These are phyloP conservation scores for Candida awuae DNA, from an alignment of 805 yeast genomes.

Conservation along the genomic window DNA sequence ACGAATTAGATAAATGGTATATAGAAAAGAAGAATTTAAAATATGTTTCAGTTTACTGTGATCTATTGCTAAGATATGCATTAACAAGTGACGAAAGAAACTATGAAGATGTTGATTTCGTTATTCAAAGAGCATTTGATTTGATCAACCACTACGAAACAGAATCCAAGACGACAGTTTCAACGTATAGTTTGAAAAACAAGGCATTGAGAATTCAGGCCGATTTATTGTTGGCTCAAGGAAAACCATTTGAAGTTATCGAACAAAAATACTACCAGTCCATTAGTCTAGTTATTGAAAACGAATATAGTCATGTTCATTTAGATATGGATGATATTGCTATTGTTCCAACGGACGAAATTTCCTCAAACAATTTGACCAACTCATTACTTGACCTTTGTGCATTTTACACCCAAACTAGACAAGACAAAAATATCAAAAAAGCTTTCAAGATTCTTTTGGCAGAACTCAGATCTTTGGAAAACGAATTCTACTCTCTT, in stretches of 20 bases:
- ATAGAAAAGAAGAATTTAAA: conserved; percentile 25
- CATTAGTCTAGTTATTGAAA: conserved; percentile 18
- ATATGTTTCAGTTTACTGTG: conserved; percentile 30
- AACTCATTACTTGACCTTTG: conserved; percentile 27
- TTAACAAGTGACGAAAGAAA: conserved; percentile 25
- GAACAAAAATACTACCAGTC: conserved; percentile 27
- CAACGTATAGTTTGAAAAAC: conserved; percentile 25
- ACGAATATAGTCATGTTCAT: conserved; percentile 17
- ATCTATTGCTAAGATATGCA: conserved; percentile 34
- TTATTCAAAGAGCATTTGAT: conserved; percentile 26
- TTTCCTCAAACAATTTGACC: conserved; percentile 18
- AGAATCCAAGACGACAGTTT: conserved; percentile 15
- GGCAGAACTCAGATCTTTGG: conserved; percentile 27
- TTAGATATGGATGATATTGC: conserved; percentile 13
- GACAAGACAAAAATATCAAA: conserved; percentile 15
- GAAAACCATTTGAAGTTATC: conserved; percentile 18
- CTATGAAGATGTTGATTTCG: conserved; percentile 20
- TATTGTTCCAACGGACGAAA: conserved; percentile 19
- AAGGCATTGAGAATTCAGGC: conserved; percentile 33
- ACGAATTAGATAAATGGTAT: conserved; percentile 22
- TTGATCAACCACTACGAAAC: conserved; percentile 26
- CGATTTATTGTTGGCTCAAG: conserved; percentile 19
- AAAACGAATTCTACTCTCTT: conserved; percentile 18
- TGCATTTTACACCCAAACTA: conserved; percentile 23
- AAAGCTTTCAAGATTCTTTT: conserved; percentile 31